These are phyloP conservation scores for Sutorius eximius DNA, from an alignment of 1,284 basidiomycete species.

Conservation along the genomic window DNA sequence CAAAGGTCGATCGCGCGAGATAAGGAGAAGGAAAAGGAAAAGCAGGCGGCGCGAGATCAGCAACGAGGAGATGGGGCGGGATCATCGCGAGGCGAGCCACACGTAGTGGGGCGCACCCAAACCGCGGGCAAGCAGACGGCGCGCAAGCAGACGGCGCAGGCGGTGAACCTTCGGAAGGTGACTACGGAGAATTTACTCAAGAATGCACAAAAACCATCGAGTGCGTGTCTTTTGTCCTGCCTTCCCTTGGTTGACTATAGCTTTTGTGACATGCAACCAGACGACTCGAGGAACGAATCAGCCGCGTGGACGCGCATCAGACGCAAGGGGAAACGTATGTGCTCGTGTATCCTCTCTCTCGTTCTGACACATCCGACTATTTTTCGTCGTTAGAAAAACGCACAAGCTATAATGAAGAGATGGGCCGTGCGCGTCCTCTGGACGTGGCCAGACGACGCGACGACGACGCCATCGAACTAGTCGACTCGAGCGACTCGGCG, in stretches of 20 bases:
- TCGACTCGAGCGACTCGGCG: slow-evolving; percentile 19
- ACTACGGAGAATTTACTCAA: slow-evolving; percentile 14
- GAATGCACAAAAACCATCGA: slow-evolving; percentile 14
- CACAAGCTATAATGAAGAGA: slow-evolving; percentile 10
- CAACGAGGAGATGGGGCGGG: neutral
- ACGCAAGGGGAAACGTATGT: slow-evolving; percentile 21
- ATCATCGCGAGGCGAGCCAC: neutral
- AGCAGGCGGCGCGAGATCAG: neutral
- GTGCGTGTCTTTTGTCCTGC: slow-evolving; percentile 13
- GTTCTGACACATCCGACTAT: neutral
- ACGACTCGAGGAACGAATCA: slow-evolving; percentile 2
- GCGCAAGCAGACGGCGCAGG: slow-evolving; percentile 14
- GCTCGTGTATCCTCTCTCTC: neutral
- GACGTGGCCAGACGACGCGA: slow-evolving; percentile 10
- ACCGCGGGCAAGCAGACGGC: neutral
- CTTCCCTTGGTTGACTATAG: neutral
- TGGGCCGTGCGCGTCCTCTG: slow-evolving; percentile 15
- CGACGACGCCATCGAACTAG: slow-evolving; percentile 14
- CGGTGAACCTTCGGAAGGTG: slow-evolving; percentile 11
- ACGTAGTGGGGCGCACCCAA: too few relatives aligned
- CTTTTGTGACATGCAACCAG: slow-evolving; percentile 2
- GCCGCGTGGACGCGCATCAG: slow-evolving; percentile 16
- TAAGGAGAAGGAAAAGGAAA: neutral
- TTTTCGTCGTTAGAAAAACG: slow-evolving; percentile 15
- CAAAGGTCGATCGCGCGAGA: slow-evolving; percentile 3